A percentile compares a stretch with the other conserved stretches of the same genome.
Evolutionary conservation across 2,329 filamentous ascomycete species (phyloP).

Genomic region (Allantophomopsis cytisporea): DNA sequence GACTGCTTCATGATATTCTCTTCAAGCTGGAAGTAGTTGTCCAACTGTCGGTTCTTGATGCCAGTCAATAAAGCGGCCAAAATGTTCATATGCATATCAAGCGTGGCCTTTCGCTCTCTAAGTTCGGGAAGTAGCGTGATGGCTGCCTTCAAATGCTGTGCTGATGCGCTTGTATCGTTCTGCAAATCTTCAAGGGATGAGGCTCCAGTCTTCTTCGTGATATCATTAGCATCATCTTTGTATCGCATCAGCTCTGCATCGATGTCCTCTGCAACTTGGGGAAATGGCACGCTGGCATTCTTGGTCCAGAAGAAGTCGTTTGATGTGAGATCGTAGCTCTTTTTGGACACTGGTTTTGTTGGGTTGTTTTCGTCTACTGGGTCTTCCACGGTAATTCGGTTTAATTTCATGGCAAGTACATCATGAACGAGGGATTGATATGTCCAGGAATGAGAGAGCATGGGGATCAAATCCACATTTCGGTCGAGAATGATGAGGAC

Average conservation of each 20-base stretch:
- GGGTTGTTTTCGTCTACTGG: conserved; percentile 67
- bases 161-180: conserved; percentile 76
- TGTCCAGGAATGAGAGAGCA: conserved; percentile 95
- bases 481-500: conserved; percentile 89
- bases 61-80: conserved; percentile 61
- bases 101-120: conserved; percentile 76
- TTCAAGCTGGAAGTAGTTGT: conserved; percentile 93
- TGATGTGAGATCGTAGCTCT: conserved; percentile 76
- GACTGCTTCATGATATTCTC: conserved; percentile 86
- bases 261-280: conserved; percentile 92
- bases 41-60: conserved; percentile 88
- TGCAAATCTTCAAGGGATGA: conserved; percentile 86
- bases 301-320: conserved; percentile 96
- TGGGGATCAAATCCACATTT: conserved; percentile 89
- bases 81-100: conserved; percentile 99
- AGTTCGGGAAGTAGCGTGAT: conserved; percentile 88
- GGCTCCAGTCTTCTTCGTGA: conserved; percentile 90
- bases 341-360: conserved; percentile 65
- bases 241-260: conserved; percentile 88
- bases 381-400: conserved; percentile 85
- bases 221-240: conserved; percentile 86
- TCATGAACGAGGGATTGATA: conserved; percentile 76
- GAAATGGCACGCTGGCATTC: conserved; percentile 83
- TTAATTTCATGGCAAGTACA: conserved; percentile 69
- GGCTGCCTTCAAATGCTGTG: conserved; percentile 88